phyloP scores from a whole-genome alignment of 202 grass and related monocot genomes.

The Musa balbisiana region DNA sequence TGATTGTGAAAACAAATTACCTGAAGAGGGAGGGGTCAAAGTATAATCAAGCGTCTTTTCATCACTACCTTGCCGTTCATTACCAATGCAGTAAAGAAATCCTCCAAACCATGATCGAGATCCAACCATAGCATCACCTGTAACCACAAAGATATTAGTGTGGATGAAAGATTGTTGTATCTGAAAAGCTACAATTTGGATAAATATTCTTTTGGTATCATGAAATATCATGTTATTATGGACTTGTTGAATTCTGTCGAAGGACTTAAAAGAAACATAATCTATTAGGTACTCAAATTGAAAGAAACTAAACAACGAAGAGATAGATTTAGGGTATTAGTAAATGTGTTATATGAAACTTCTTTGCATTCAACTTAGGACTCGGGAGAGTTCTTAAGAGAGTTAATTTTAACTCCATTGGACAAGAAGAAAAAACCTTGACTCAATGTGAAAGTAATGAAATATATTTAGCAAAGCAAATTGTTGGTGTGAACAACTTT shows the following conservation, averaged over 20 bases:
- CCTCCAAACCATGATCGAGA: conserved; percentile 75
- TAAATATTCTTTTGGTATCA: background rate
- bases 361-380: too few species aligned
- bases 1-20: conserved; percentile 24
- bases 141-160: background rate
- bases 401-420: too few species aligned
- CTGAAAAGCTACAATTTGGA: background rate
- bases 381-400: too few species aligned
- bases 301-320: too few species aligned
- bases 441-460: too few species aligned
- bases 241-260: background rate
- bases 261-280: background rate
- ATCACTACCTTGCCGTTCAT: conserved; percentile 44
- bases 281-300: too few species aligned
- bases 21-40: conserved; percentile 49
- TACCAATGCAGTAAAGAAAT: conserved; percentile 57
- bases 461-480: too few species aligned
- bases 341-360: too few species aligned
- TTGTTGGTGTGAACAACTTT: too few species aligned
- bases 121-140: conserved; percentile 88
- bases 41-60: conserved; percentile 32
- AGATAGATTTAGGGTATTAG: too few species aligned
- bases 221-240: background rate
- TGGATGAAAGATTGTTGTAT: background rate
- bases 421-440: too few species aligned